phyloP scores from a whole-genome alignment of 1,139 yeast genomes.

The Pichia sp. region DNA sequence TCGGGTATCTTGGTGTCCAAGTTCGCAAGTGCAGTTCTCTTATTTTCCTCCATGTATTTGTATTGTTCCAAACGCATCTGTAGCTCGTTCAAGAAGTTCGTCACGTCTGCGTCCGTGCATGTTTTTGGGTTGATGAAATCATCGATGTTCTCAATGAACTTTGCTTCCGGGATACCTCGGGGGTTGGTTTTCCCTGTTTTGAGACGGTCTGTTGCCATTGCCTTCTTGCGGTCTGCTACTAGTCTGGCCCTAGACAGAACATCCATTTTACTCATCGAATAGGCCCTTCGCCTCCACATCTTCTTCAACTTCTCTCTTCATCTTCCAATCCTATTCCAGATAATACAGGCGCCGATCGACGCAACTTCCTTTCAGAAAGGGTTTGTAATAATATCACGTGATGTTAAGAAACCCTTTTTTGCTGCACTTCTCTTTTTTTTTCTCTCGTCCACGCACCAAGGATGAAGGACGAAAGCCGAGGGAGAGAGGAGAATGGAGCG shows the following conservation, averaged over 20 bases:
- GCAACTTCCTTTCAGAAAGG: not conserved
- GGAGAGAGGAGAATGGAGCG: not conserved
- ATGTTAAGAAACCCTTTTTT: not conserved
- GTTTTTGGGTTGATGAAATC: constrained; percentile 76
- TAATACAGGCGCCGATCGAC: not conserved
- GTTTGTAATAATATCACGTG: constrained; percentile 12
- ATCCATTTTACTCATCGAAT: not conserved
- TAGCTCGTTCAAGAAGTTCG: constrained; percentile 29
- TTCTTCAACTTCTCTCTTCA: not conserved
- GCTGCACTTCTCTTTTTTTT: not conserved
- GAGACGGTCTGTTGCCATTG: constrained; percentile 21
- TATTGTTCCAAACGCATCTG: constrained; percentile 34
- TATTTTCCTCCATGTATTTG: constrained; percentile 57
- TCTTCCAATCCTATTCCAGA: not conserved
- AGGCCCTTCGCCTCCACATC: not conserved
- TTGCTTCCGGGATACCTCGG: constrained; percentile 95
- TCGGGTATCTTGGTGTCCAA: constrained; percentile 81
- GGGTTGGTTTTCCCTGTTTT: constrained; percentile 65
- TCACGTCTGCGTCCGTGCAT: constrained; percentile 32
- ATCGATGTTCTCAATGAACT: constrained; percentile 83
- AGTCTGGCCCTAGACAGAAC: not conserved
- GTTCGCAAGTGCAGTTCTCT: constrained; percentile 62
- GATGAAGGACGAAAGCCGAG: not conserved
- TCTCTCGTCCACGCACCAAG: not conserved
- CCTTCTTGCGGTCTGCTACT: not conserved